Evolutionary conservation across 2,329 filamentous ascomycete genomes (phyloP), one percentile per base, ranked within the genome.

Genomic region (Laburnicola sp.): DNA sequence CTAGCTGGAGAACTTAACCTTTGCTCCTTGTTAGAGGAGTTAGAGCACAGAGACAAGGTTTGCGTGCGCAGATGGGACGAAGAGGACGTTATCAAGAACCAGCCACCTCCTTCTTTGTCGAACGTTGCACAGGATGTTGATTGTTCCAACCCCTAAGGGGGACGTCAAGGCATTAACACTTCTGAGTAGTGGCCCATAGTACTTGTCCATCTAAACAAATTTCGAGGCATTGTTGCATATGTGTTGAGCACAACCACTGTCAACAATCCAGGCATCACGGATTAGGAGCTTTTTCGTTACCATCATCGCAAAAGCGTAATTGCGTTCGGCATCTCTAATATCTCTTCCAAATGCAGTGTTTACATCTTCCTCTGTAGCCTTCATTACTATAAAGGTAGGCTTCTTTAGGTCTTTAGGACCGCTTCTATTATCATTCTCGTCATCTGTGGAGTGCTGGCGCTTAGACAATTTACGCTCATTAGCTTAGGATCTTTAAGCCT

Each of bases 201-300:
- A 38, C 8, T 38, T 21, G 21, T 39, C 22, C 27, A 38, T 50
- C 22, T 45, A 28, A 26, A 50, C 27, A 34, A 50, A 45, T 34
- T 40, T 50, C 26, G 41, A 50, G 26, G 32, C 25, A 34, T 45
- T 45, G 26, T 50, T 50, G 27, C 34, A 50, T 16, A 50, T 34
- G 27, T 50, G 41, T 28, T 50, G 41, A n/a, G 48, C 48, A 45
- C 48, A 45, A 22, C 48, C 48, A 39, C 48, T 45, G 26, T 53
- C 40, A 36, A 49, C 32, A 22, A 53, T 53, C 50, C 35, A 53
- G 40, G 50, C 40, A 30, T 53, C 46, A 31, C 46, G 46, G 11
- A 53, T 53, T 7, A 35, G 50, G n/a, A 53, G 50, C 25, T 35
- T 53, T 34, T 28, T 53, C 30, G 46, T 50, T 21, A 40, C 46